Base-by-base conservation (phyloP, 768 basidiomycete species). In the Phanerodontia chrysosporium region DNA sequence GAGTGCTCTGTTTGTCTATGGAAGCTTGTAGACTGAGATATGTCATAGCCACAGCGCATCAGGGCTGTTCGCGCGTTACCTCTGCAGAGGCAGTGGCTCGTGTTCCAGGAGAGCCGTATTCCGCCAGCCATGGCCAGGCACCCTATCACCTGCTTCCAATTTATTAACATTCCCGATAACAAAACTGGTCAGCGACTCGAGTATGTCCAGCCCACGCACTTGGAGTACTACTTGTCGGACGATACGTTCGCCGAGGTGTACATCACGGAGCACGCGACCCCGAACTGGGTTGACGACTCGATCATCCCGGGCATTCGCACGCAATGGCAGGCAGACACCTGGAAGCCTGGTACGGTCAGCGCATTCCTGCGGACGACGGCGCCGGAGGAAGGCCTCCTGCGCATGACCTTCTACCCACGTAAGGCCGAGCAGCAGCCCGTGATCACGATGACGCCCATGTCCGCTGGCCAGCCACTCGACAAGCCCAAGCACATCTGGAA, bases 261-360 rank as follows among this genome's bases (percentile, higher is more conserved):
- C 14, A 61, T 61, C 56, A 58, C 55, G 12, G 60, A 61, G 5
- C 49, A 53, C 42, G 49, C 49, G 7, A 51, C 55, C 3, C 57
- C 49, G 29, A 57, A 57, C 45, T 61, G 60, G 56, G 46, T 61
- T 21, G 56, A 61, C 45, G 60, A 61, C 29, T 57, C 55, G 2
- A 36, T 53, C 42, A 10, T 13, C 4, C 45, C n/a, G 8, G 36
- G 24, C 45, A 28, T 57, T 13, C 56, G 35, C 24, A 10, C 32
- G 10, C 6, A 21, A 42, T 18, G 45, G 55, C 27, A 48, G 32
- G 14, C 8, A 2, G 51, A 57, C 12, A n/a, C 21, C 3, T 48
- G 12, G 35, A 46, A 44, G 22, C 60, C 60, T 14, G 49, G 55
- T 18, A 55, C 60, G 6, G 45, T 61, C 29, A 56, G 49, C 32